A percentile compares a stretch with the other conserved stretches of the same genome.
Conservation (phyloP, 139 green algal species). For the Closterium sp. region DNA sequence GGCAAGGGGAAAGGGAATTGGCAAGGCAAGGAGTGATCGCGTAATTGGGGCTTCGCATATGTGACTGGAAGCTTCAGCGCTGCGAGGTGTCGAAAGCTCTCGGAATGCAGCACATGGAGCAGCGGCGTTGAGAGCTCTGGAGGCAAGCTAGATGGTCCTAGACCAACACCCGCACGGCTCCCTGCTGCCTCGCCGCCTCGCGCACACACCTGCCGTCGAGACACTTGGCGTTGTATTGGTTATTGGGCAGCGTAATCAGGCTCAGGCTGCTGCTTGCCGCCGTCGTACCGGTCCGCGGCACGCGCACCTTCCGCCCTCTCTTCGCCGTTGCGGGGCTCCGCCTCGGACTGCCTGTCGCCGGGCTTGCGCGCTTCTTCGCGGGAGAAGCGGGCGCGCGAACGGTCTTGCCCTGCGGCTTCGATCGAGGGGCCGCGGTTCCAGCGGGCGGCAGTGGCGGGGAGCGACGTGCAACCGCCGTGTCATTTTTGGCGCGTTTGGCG, state of each 20-base stretch:
- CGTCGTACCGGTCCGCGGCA: not conserved
- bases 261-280: not conserved
- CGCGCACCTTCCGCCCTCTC: not conserved
- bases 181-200: not conserved
- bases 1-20: not conserved
- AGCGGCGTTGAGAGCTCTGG: not conserved
- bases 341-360: not conserved
- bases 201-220: not conserved
- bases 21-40: not conserved
- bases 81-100: not conserved
- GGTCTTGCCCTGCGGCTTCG: not conserved
- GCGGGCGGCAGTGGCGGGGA: not conserved
- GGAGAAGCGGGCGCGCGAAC: not conserved
- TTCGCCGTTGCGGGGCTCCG: not conserved
- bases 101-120: not conserved
- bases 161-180: too few species aligned
- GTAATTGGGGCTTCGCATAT: not conserved
- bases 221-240: not conserved
- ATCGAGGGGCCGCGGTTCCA: not conserved
- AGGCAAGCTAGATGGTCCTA: too few species aligned
- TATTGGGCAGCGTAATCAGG: not conserved
- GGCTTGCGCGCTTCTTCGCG: not conserved
- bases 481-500: not conserved
- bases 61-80: not conserved
- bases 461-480: not conserved